Evolutionary conservation across 805 yeast genomes (phyloP).

Genomic region (Candida loeiensis): DNA sequence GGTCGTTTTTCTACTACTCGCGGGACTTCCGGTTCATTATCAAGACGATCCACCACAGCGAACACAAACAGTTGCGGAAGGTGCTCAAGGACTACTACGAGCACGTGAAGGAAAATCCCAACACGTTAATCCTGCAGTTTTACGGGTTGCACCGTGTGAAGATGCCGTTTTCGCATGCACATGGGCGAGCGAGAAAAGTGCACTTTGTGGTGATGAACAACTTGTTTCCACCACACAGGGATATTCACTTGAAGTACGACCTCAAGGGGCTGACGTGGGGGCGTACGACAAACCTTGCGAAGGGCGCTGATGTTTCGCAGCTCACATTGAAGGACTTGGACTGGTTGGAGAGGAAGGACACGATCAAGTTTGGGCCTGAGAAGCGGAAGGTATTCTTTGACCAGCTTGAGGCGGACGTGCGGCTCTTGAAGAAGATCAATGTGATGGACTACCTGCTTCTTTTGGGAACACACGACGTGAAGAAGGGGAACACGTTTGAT

Average conservation of each 20-base stretch:
- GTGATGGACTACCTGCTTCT: constrained; percentile 95
- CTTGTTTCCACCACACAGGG: constrained; percentile 89
- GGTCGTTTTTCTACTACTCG: constrained; percentile 93
- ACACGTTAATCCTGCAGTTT: constrained; percentile 89
- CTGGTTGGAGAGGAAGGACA: constrained; percentile 68
- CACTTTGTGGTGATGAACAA: constrained; percentile 97
- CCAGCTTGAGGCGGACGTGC: constrained; percentile 76
- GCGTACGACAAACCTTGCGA: constrained; percentile 48
- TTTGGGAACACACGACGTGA: constrained; percentile 80
- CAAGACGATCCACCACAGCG: constrained; percentile 91
- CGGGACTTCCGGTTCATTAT: constrained; percentile 91
- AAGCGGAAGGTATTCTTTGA: constrained; percentile 56
- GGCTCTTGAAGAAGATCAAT: constrained; percentile 65
- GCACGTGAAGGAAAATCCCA: constrained; percentile 80
- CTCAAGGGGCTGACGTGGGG: constrained; percentile 93
- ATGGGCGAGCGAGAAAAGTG: constrained; percentile 54
- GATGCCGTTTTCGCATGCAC: constrained; percentile 65
- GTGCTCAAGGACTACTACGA: constrained; percentile 72
- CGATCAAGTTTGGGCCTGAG: constrained; percentile 71
- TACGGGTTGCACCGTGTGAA: constrained; percentile 93
- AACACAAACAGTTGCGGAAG: constrained; percentile 76
- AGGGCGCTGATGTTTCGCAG: constrained; percentile 26
- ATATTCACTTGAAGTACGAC: constrained; percentile 81
- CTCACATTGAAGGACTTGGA: constrained; percentile 80
- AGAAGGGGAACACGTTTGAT: constrained; percentile 47